Evolutionary conservation across 2,329 filamentous ascomycete genomes (phyloP).

Genomic region (Tolypocladium capitatum): DNA sequence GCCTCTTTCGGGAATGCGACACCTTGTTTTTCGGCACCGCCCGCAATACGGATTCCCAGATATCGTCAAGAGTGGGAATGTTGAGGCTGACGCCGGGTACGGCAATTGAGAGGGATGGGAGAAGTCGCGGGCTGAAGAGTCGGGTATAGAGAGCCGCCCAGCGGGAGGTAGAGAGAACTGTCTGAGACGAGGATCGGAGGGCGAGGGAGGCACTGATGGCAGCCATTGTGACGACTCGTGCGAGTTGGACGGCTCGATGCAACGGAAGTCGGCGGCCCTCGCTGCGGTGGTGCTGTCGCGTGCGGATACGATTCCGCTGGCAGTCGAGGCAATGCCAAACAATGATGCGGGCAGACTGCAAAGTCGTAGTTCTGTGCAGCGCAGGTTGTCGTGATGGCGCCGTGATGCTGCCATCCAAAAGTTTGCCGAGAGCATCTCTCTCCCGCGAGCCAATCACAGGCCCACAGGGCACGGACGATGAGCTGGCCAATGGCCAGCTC

Average conservation of each 20-base stretch:
- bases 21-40: conserved; percentile 99
- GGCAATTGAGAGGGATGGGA: conserved; percentile 42
- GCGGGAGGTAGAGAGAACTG: conserved; percentile 26
- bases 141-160: conserved; percentile 30
- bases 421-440: conserved; percentile 13
- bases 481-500: conserved; percentile 16
- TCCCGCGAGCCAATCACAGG: conserved; percentile 15
- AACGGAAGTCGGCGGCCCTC: neutral
- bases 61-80: conserved; percentile 50
- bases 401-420: conserved; percentile 12
- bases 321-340: too few species aligned
- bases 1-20: conserved; percentile 87
- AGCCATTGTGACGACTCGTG: conserved; percentile 25
- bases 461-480: conserved; percentile 13
- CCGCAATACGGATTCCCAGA: conserved; percentile 86
- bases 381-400: neutral
- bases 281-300: neutral
- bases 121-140: conserved; percentile 31
- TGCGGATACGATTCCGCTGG: neutral
- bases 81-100: conserved; percentile 46
- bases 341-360: neutral
- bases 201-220: conserved; percentile 34
- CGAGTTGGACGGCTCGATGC: neutral
- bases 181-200: conserved; percentile 35
- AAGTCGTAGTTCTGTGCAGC: neutral